Base-by-base conservation (phyloP, 73 alveolate genomes). In the Blepharisma stoltei region DNA sequence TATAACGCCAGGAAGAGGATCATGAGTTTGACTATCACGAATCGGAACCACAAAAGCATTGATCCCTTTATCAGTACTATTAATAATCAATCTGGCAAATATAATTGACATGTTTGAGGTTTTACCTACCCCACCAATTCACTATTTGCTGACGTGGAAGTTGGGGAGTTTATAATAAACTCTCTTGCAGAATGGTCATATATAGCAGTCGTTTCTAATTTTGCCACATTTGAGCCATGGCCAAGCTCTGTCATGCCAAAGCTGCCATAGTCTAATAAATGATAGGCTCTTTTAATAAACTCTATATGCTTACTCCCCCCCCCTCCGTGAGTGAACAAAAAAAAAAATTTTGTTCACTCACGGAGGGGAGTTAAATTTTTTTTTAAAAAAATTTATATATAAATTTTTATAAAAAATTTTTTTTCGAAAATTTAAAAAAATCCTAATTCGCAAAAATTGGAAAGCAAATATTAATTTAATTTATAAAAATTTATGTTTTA, bases 111-210 rank as follows among this genome's bases (percentile, higher is more conserved):
- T 52, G 21, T 77, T 80, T 14, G 92, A 88, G 18, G 90, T 78
- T 77, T 89, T 79, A 5, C 88, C 96, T 20, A 90, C 60, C 41
- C 90, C 92, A 23, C 98, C 98, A 54, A 87, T 86, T 96, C 98
- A 92, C 80, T 83, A 89, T 78, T 92, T 80, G 78, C 87, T 1
- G 79, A 90, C 6, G 76, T 60, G 20, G 84, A 90, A 4, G 76
- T 60, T 7, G 98, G 98, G 27, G 96, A 83, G 69, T 92, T 92
- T 14, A 92, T 65, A 6, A 92, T 76, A 27, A 89, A 92, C 55
- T 86, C 92, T 69, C 78, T 52, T 6, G 89, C 70, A 46, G 66
- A 25, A 6, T 76, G 81, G 70, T 89, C 96, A 80, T 87, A 92
- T 7, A 78, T 80, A 0, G 98, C 98, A 6, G 94, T 92, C 0